Evolutionary conservation across 192 early-diverging fungal genomes (phyloP), one percentile per base, ranked within the genome.

Genomic region (Pecoramyces ruminantium): DNA sequence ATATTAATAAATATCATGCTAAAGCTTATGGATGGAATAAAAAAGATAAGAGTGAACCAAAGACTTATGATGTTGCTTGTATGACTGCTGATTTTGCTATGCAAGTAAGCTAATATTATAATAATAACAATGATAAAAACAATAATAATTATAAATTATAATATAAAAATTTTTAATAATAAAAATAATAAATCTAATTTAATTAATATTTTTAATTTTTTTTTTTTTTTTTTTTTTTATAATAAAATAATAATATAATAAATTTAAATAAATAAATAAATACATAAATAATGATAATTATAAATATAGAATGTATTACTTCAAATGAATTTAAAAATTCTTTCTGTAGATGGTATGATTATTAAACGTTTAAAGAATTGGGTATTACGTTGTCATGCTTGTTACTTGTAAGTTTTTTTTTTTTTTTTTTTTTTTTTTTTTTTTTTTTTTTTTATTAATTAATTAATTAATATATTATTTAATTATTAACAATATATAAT

Each of bases 381-480:
- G 92, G 93, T 97, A 15, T 85, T 97, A 84, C 90, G 97, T 38
- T 99, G 97, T 86, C 96, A 97, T 83, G 95, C 93, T 6, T 99
- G 97, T 85, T 95, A 85, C 89, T 91, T 93, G 91, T 93, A 86
- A 85, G 86, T 85, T 42, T n/a, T n/a, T n/a, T n/a, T n/a, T n/a
- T n/a, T n/a, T n/a, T n/a, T n/a, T n/a, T n/a, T n/a, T n/a, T n/a
- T n/a, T n/a, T n/a, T n/a, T n/a, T n/a, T n/a, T n/a, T n/a, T n/a
- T n/a, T n/a, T n/a, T n/a, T n/a, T n/a, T n/a, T n/a, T n/a, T n/a
- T n/a, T n/a, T n/a, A n/a, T n/a, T n/a, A n/a, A n/a, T n/a, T n/a
- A n/a, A n/a, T n/a, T n/a, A n/a, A n/a, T n/a, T n/a, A n/a, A n/a
- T n/a, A n/a, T n/a, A n/a, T n/a, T n/a, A n/a, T n/a, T n/a, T n/a